A percentile compares a stretch with the other conserved stretches of the same genome.
These are phyloP conservation scores for Sporodiniella umbellata DNA, from an alignment of 371 early-diverging fungal species.

Conservation along the genomic window DNA sequence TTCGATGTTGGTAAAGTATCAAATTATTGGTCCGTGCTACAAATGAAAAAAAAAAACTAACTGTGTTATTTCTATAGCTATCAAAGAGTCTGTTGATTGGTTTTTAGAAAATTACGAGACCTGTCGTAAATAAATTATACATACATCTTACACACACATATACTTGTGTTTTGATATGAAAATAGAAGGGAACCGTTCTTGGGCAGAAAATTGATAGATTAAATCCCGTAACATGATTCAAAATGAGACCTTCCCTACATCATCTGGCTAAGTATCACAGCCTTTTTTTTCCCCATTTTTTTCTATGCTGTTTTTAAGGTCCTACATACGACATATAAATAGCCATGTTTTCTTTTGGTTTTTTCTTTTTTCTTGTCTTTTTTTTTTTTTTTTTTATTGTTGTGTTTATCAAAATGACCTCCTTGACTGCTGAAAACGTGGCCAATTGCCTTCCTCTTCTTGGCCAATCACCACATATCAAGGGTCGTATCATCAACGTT, in stretches of 20 bases:
- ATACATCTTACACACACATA: no score
- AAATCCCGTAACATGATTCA: background rate
- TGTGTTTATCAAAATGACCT: background rate
- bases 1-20: conserved; percentile 62
- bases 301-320: background rate
- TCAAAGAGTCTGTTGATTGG: conserved; percentile 78
- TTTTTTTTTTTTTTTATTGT: background rate
- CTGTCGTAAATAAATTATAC: conserved; percentile 53
- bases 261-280: background rate
- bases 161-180: background rate
- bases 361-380: background rate
- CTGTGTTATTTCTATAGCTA: conserved; percentile 50
- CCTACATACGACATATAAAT: background rate
- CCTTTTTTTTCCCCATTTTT: background rate
- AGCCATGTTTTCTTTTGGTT: background rate
- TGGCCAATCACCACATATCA: conserved; percentile 24
- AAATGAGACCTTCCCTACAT: background rate
- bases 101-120: conserved; percentile 71
- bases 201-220: background rate
- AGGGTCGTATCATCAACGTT: conserved; percentile 34
- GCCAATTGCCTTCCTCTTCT: conserved; percentile 26
- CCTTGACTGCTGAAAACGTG: conserved; percentile 28
- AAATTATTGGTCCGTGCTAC: no score
- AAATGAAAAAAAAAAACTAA: background rate
- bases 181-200: background rate